Conservation (phyloP, 345 rosid species). For the Schrenkiella parvula region DNA sequence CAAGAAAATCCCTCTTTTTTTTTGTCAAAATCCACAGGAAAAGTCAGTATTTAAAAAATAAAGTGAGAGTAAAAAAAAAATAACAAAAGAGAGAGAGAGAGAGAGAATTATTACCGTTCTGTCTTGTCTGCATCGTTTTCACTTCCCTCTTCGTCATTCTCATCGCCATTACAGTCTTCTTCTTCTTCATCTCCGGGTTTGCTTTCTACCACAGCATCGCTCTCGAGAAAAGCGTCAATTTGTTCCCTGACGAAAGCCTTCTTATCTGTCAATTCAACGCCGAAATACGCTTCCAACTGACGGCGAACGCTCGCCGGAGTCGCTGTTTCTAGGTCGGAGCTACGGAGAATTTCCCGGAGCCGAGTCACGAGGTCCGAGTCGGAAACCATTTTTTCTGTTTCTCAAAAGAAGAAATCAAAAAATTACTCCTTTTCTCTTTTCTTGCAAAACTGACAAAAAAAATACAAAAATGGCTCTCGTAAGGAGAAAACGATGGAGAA, state of each 20-base stretch:
- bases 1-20: neutral
- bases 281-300: constrained; percentile 58
- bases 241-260: constrained; percentile 61
- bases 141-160: constrained; percentile 25
- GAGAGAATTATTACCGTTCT: constrained; percentile 28
- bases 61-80: neutral
- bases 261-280: constrained; percentile 54
- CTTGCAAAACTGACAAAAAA: neutral
- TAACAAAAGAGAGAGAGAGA: neutral
- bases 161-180: constrained; percentile 29
- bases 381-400: constrained; percentile 45
- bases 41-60: neutral
- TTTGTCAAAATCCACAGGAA: neutral
- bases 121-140: constrained; percentile 25
- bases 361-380: constrained; percentile 65
- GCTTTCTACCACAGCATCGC: constrained; percentile 25
- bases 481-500: neutral
- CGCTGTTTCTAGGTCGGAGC: constrained; percentile 69
- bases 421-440: neutral
- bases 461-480: neutral
- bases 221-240: constrained; percentile 59
- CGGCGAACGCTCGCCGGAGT: constrained; percentile 66
- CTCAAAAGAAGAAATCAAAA: neutral
- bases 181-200: constrained; percentile 27
- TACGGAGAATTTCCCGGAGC: constrained; percentile 60